Conservation (phyloP, 78 protist genomes). For the slime mould (Dictyostelium discoideum) region DNA sequence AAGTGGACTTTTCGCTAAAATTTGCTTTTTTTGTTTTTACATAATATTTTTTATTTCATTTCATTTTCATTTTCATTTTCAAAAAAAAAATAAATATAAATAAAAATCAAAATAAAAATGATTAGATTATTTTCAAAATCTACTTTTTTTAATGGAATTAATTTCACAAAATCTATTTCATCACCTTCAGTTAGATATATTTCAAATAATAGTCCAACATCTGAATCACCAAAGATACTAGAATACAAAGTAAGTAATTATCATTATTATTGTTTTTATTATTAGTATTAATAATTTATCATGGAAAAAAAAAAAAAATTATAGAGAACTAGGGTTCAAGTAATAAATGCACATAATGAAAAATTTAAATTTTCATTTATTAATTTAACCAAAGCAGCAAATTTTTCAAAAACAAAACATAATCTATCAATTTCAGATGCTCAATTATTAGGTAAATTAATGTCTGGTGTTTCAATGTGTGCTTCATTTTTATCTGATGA, state of each 20-base stretch:
- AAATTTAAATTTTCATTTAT: constrained; percentile 56
- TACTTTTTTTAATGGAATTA: background rate
- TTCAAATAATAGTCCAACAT: background rate
- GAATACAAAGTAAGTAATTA: background rate
- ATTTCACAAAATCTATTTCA: background rate
- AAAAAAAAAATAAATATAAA: too few relatives aligned
- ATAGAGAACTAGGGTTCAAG: constrained; percentile 75
- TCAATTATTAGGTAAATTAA: constrained; percentile 24
- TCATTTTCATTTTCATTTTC: background rate
- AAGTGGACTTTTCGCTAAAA: background rate
- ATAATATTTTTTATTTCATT: too few relatives aligned
- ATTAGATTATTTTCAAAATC: background rate
- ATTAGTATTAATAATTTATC: background rate
- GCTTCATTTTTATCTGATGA: constrained; percentile 70
- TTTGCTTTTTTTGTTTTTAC: too few relatives aligned
- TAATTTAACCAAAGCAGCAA: constrained; percentile 56
- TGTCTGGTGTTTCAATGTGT: constrained; percentile 72
- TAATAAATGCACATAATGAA: constrained; percentile 28
- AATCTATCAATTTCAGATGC: background rate
- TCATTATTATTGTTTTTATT: too few relatives aligned
- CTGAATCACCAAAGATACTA: background rate
- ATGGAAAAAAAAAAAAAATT: too few relatives aligned
- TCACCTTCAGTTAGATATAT: background rate
- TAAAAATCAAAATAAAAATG: background rate
- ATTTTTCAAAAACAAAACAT: constrained; percentile 41